phyloP scores from a whole-genome alignment of 1,284 basidiomycete genomes.

The Tetrapyrgos nigripes region DNA sequence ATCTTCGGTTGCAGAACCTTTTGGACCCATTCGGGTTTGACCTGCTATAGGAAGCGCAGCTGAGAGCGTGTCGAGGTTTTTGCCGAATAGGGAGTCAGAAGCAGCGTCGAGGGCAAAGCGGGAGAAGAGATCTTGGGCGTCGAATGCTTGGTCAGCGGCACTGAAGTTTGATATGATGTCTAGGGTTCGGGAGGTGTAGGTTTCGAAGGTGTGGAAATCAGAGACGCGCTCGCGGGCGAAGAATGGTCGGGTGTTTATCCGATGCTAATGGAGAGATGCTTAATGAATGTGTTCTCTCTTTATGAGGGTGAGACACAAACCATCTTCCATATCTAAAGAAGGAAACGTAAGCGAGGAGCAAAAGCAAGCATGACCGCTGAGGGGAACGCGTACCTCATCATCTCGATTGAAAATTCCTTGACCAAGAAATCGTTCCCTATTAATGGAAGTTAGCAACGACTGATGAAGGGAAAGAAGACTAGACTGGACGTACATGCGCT shows the following conservation, averaged over 20 bases:
- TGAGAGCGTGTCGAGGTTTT: constrained; percentile 65
- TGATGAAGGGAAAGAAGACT: constrained; percentile 26
- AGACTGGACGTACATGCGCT: constrained; percentile 71
- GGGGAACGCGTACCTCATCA: constrained; percentile 54
- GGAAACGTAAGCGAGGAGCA: constrained; percentile 12
- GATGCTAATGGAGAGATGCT: constrained; percentile 51
- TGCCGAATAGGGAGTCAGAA: constrained; percentile 74
- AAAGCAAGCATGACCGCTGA: constrained; percentile 6
- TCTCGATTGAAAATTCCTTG: constrained; percentile 79
- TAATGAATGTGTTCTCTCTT: constrained; percentile 8
- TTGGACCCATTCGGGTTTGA: constrained; percentile 52
- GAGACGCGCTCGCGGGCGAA: constrained; percentile 73
- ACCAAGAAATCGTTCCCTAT: constrained; percentile 71
- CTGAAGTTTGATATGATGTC: constrained; percentile 51
- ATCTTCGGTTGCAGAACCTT: constrained; percentile 66
- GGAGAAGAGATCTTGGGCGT: constrained; percentile 70
- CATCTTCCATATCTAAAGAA: constrained; percentile 50
- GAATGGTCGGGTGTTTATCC: constrained; percentile 73
- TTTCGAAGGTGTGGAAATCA: constrained; percentile 74
- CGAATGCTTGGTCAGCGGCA: constrained; percentile 49
- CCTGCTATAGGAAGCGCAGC: constrained; percentile 57
- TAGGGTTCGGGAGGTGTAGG: constrained; percentile 54
- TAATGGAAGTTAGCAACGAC: constrained; percentile 4
- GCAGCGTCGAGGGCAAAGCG: constrained; percentile 76
- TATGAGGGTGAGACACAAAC: constrained; percentile 31